phyloP scores from a whole-genome alignment of 2,329 filamentous ascomycete species.

The Aspergillus sp. region DNA sequence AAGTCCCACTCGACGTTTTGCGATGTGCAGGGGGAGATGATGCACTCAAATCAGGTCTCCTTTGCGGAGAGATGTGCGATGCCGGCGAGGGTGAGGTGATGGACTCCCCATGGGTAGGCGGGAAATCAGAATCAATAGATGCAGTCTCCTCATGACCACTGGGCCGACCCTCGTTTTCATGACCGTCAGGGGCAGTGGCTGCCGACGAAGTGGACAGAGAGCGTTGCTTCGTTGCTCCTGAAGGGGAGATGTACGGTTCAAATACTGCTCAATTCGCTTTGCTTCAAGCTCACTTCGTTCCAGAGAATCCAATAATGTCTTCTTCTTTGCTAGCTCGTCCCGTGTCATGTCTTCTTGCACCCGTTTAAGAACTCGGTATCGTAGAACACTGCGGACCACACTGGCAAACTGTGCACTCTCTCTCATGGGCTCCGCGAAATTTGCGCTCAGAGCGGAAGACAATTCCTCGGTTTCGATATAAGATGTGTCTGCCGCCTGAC shows the following conservation, averaged over 20 bases:
- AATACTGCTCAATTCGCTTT: slow-evolving; percentile 86
- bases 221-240: slow-evolving; percentile 52
- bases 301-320: slow-evolving; percentile 73
- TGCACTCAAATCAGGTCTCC: slow-evolving; percentile 29
- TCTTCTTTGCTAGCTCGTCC: slow-evolving; percentile 88
- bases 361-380: slow-evolving; percentile 86
- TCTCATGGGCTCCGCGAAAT: slow-evolving; percentile 94
- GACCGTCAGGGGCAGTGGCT: slow-evolving; percentile 32
- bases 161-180: slow-evolving; percentile 47
- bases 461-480: slow-evolving; percentile 95
- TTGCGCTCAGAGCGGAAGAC: slow-evolving; percentile 80
- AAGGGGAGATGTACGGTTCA: slow-evolving; percentile 58
- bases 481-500: slow-evolving; percentile 90
- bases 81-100: slow-evolving; percentile 60
- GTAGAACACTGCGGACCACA: slow-evolving; percentile 81
- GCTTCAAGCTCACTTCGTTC: slow-evolving; percentile 92
- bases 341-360: slow-evolving; percentile 97
- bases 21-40: slow-evolving; percentile 55
- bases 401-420: slow-evolving; percentile 97
- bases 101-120: slow-evolving; percentile 75
- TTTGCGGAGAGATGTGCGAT: slow-evolving; percentile 60
- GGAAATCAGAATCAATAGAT: slow-evolving; percentile 94
- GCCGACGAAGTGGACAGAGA: slow-evolving; percentile 58
- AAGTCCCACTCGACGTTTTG: slow-evolving; percentile 80
- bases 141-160: slow-evolving; percentile 69